Percentiles rank a stretch among this genome's conserved stretches.
Conservation (phyloP, 2,329 filamentous ascomycete genomes). For the Erysiphe pulchra region DNA sequence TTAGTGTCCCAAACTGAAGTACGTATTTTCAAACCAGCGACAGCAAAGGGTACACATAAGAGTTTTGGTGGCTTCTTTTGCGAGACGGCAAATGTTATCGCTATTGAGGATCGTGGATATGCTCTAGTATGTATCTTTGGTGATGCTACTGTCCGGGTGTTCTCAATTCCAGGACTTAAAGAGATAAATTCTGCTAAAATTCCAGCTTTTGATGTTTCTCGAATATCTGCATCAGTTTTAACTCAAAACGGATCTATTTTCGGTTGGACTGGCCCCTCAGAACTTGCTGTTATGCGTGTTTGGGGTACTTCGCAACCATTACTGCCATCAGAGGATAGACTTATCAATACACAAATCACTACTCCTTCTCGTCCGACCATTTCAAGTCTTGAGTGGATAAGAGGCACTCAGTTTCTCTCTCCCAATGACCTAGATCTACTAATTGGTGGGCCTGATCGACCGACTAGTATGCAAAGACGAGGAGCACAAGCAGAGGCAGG, state of each 20-base stretch:
- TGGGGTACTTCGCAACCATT: slow-evolving; percentile 52
- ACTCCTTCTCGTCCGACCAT: slow-evolving; percentile 74
- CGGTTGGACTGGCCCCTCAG: slow-evolving; percentile 70
- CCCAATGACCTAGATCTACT: slow-evolving; percentile 70
- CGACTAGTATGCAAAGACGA: slow-evolving; percentile 69
- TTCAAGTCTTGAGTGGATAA: slow-evolving; percentile 87
- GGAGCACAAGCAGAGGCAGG: slow-evolving; percentile 56
- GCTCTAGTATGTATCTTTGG: slow-evolving; percentile 68
- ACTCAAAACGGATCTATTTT: slow-evolving; percentile 60
- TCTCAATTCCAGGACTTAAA: slow-evolving; percentile 65
- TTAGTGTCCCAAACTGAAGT: slow-evolving; percentile 39
- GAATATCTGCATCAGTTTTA: slow-evolving; percentile 44
- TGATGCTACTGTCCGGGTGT: slow-evolving; percentile 56
- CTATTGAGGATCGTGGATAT: slow-evolving; percentile 48
- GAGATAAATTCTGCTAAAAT: slow-evolving; percentile 50
- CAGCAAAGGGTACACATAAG: slow-evolving; percentile 74
- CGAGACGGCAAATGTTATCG: slow-evolving; percentile 52
- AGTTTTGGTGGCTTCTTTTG: slow-evolving; percentile 63
- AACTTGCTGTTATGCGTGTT: slow-evolving; percentile 57
- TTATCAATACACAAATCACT: slow-evolving; percentile 52
- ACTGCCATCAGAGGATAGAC: slow-evolving; percentile 37
- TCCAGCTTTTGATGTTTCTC: slow-evolving; percentile 44
- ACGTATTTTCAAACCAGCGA: slow-evolving; percentile 70
- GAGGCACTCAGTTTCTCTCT: slow-evolving; percentile 76
- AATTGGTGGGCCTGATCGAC: slow-evolving; percentile 70